Percentiles rank a stretch among this genome's conserved stretches.
Conservation (phyloP, 2,329 filamentous ascomycete species). For the Ophiostoma fasciatum region DNA sequence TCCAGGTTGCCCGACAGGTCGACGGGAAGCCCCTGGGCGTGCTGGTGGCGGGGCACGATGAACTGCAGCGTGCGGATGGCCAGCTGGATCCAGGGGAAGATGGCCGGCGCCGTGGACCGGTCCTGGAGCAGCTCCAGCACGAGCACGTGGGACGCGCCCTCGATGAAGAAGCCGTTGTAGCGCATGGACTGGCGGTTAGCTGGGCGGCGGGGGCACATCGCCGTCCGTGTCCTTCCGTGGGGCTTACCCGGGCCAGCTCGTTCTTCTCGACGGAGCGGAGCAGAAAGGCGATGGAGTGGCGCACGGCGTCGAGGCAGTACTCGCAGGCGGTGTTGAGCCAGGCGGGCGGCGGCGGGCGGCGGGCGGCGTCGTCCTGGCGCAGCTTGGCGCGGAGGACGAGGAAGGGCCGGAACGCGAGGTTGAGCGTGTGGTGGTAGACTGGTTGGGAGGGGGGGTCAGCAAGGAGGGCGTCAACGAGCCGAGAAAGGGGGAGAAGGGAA, state of each 20-base stretch:
- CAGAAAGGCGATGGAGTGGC: constrained; percentile 9
- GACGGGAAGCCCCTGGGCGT: not conserved
- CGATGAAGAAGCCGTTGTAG: constrained; percentile 11
- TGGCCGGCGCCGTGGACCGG: constrained; percentile 1
- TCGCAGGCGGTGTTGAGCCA: constrained; percentile 11
- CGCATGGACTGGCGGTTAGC: constrained; percentile 7
- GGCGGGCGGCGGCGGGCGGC: constrained; percentile 7
- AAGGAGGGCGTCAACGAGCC: too few relatives aligned
- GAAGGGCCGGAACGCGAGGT: constrained; percentile 11
- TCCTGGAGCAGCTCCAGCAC: constrained; percentile 9
- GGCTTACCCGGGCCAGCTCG: constrained; percentile 6
- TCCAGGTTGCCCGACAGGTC: constrained; percentile 8
- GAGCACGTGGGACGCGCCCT: constrained; percentile 9
- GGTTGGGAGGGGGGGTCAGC: not conserved
- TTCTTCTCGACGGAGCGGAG: constrained; percentile 6
- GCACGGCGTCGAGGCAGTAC: constrained; percentile 9
- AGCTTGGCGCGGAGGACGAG: constrained; percentile 11
- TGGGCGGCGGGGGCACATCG: too few relatives aligned
- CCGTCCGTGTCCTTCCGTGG: not conserved
- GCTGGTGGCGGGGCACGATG: constrained; percentile 1
- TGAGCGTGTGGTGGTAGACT: constrained; percentile 12
- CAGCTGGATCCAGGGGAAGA: constrained; percentile 9
- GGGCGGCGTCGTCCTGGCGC: constrained; percentile 4
- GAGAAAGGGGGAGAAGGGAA: too few relatives aligned
- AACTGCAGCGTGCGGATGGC: constrained; percentile 7